Conservation (phyloP, 2,329 filamentous ascomycete genomes). For the Penicillium sp. region DNA sequence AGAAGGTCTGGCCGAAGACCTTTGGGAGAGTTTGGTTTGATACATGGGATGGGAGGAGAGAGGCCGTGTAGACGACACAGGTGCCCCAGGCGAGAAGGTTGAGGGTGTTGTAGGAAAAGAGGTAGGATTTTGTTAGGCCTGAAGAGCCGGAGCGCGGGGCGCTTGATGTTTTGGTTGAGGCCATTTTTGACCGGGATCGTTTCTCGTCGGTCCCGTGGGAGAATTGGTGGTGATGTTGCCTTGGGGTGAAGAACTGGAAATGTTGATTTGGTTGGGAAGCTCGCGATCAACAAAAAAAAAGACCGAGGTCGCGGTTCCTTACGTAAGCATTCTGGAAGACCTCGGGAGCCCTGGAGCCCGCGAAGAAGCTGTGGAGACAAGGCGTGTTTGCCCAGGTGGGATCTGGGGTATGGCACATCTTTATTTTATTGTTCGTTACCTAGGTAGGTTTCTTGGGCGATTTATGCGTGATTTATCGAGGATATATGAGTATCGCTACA, state of each 20-base stretch:
- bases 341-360: neutral
- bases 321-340: slow-evolving; percentile 23
- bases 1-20: slow-evolving; percentile 48
- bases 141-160: slow-evolving; percentile 31
- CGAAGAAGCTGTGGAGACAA: slow-evolving; percentile 5
- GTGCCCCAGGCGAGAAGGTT: slow-evolving; percentile 75
- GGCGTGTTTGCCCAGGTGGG: neutral
- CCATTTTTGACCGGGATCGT: slow-evolving; percentile 11
- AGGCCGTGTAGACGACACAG: slow-evolving; percentile 67
- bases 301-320: slow-evolving; percentile 5
- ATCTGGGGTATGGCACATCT: slow-evolving; percentile 2
- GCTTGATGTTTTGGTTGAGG: slow-evolving; percentile 12
- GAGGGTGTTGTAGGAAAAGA: slow-evolving; percentile 79
- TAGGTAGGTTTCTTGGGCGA: neutral
- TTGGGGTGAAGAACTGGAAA: slow-evolving; percentile 8
- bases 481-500: neutral
- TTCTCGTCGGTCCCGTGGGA: neutral
- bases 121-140: slow-evolving; percentile 62
- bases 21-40: slow-evolving; percentile 43
- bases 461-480: neutral
- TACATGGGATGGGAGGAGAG: slow-evolving; percentile 53
- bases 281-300: slow-evolving; percentile 1
- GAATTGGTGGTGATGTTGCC: slow-evolving; percentile 10
- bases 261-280: slow-evolving; percentile 6
- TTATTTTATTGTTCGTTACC: neutral